Conservation (phyloP, 2,329 filamentous ascomycete genomes). For the Tolypocladium ophioglossoides region DNA sequence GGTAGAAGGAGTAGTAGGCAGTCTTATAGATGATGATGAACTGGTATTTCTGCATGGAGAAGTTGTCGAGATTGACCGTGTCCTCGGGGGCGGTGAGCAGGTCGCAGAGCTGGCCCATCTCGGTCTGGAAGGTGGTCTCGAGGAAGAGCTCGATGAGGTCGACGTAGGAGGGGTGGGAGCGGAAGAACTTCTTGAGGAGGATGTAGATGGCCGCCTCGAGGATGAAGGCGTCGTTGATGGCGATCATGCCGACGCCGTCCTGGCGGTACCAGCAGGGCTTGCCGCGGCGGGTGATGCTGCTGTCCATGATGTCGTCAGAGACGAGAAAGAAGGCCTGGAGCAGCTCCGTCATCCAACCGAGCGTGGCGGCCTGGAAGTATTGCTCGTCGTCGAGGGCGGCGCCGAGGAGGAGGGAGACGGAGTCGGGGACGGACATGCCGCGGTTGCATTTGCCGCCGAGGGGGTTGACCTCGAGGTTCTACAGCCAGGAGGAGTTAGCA, state of each 20-base stretch:
- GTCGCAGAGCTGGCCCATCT: conserved; percentile 90
- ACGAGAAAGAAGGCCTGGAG: conserved; percentile 99
- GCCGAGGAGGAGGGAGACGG: conserved; percentile 65
- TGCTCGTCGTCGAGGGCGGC: conserved; percentile 65
- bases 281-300: conserved; percentile 86
- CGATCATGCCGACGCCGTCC: conserved; percentile 82
- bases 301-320: conserved; percentile 97
- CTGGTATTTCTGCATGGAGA: conserved; percentile 86
- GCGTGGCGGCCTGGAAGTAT: conserved; percentile 76
- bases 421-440: conserved; percentile 95
- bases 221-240: conserved; percentile 98
- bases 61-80: conserved; percentile 84
- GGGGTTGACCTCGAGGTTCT: conserved; percentile 80
- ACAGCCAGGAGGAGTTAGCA: neutral
- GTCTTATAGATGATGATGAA: conserved; percentile 99
- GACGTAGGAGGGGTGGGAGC: conserved; percentile 73
- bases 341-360: conserved; percentile 97
- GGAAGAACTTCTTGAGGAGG: conserved; percentile 90
- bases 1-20: conserved; percentile 98
- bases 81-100: conserved; percentile 94
- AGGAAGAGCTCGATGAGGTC: conserved; percentile 95
- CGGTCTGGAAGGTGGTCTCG: conserved; percentile 86
- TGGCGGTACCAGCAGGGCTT: conserved; percentile 95
- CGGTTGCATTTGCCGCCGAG: conserved; percentile 97
- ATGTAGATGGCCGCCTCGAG: conserved; percentile 85